A percentile compares a stretch with the other conserved stretches of the same genome.
Conservation (phyloP, 169 alveolate species). For the Sarcocystis neurona region DNA sequence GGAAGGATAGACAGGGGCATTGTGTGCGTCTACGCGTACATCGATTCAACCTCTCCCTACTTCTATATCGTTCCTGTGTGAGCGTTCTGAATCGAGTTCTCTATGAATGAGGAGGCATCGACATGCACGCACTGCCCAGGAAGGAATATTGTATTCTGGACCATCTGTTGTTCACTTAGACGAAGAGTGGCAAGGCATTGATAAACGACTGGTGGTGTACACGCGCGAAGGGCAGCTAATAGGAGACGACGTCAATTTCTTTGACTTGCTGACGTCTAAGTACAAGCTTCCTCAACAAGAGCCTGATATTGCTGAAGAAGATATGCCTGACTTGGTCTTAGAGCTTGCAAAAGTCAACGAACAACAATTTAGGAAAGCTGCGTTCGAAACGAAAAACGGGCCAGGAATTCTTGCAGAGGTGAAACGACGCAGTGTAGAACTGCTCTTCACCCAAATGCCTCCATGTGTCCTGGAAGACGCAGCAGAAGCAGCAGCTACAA, state of each 20-base stretch:
- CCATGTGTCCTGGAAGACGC: no score
- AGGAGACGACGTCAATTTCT: slow-evolving; percentile 6
- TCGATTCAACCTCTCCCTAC: no score
- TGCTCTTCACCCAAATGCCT: not conserved
- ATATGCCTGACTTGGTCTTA: not conserved
- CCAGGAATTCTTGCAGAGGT: not conserved
- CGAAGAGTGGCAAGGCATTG: slow-evolving; percentile 5
- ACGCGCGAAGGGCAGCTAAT: slow-evolving; percentile 35
- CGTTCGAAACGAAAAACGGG: not conserved
- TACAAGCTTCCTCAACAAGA: slow-evolving; percentile 18
- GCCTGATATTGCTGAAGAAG: not conserved
- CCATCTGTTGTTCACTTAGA: no score
- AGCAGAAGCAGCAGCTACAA: no score
- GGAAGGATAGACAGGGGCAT: no score
- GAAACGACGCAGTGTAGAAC: not conserved
- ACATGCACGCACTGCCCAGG: no score
- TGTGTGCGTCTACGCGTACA: no score
- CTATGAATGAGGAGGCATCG: no score
- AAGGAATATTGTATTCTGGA: no score
- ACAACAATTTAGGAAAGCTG: not conserved
- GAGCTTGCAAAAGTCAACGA: not conserved
- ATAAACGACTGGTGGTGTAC: not conserved
- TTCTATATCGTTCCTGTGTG: no score
- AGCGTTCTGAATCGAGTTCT: no score
- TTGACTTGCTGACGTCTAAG: not conserved